Percentiles rank a stretch among this genome's conserved stretches.
Conservation (phyloP, 495 filamentous ascomycete genomes). For the Aspergillus asperescens region DNA sequence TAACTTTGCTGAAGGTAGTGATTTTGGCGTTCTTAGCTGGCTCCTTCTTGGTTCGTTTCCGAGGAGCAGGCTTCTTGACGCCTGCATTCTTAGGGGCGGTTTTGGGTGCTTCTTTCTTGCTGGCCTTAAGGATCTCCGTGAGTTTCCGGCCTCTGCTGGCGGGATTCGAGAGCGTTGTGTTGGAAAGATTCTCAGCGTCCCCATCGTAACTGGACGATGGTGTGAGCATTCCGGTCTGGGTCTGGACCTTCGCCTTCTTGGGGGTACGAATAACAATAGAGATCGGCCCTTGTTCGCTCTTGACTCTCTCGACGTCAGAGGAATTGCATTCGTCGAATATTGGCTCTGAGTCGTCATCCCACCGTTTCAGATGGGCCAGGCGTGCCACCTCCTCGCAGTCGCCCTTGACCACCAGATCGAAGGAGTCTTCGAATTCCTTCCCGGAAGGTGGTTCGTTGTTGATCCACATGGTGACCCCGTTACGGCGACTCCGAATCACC, state of each 20-base stretch:
- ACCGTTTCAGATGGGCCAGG: slow-evolving; percentile 64
- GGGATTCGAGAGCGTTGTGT: slow-evolving; percentile 23
- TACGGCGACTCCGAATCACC: slow-evolving; percentile 67
- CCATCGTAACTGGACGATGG: slow-evolving; percentile 51
- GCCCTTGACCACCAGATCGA: slow-evolving; percentile 82
- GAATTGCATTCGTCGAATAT: slow-evolving; percentile 43
- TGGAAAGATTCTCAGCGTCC: slow-evolving; percentile 16
- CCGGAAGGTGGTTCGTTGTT: slow-evolving; percentile 79
- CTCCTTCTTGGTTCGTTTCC: slow-evolving; percentile 20
- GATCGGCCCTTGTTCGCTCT: slow-evolving; percentile 25
- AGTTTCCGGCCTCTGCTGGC: slow-evolving; percentile 30
- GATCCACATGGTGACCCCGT: slow-evolving; percentile 92
- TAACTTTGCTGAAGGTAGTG: slow-evolving; percentile 36
- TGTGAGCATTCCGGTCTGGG: slow-evolving; percentile 54
- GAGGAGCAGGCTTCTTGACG: slow-evolving; percentile 19
- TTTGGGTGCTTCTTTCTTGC: slow-evolving; percentile 24
- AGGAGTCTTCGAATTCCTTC: slow-evolving; percentile 83
- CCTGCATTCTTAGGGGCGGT: slow-evolving; percentile 22
- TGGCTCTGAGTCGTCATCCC: slow-evolving; percentile 57
- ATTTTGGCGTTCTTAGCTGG: slow-evolving; percentile 30
- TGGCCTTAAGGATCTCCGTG: slow-evolving; percentile 27
- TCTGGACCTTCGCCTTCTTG: slow-evolving; percentile 33
- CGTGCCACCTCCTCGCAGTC: slow-evolving; percentile 84
- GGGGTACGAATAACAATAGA: slow-evolving; percentile 42
- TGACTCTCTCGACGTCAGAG: slow-evolving; percentile 36